Evolutionary conservation across 1,284 basidiomycete species (phyloP).

Genomic region (Cutaneotrichosporon cavernicola): DNA sequence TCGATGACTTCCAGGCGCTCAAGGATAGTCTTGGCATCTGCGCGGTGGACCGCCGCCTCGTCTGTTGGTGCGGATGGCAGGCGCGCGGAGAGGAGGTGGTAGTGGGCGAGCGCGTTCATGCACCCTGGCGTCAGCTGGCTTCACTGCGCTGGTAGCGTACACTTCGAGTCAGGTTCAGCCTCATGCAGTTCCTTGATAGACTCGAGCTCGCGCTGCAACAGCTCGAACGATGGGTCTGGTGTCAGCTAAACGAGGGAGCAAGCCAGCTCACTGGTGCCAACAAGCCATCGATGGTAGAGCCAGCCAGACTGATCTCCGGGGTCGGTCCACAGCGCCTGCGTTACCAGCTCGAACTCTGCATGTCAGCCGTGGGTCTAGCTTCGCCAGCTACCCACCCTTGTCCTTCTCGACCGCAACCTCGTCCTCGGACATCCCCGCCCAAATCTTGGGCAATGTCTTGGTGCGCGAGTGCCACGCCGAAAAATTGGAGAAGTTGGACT

Average conservation of each 20-base stretch:
- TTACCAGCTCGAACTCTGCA: slow-evolving; percentile 84
- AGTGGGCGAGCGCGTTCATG: slow-evolving; percentile 84
- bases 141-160: slow-evolving; percentile 56
- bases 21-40: slow-evolving; percentile 40
- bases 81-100: slow-evolving; percentile 54
- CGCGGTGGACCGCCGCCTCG: slow-evolving; percentile 11
- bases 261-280: slow-evolving; percentile 65
- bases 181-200: slow-evolving; percentile 82
- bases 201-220: slow-evolving; percentile 73
- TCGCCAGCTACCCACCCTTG: slow-evolving; percentile 58
- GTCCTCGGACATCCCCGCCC: slow-evolving; percentile 61
- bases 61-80: slow-evolving; percentile 21
- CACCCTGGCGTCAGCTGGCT: slow-evolving; percentile 64
- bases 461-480: slow-evolving; percentile 98
- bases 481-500: slow-evolving; percentile 94
- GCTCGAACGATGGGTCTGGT: slow-evolving; percentile 59
- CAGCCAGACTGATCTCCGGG: slow-evolving; percentile 95
- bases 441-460: slow-evolving; percentile 70
- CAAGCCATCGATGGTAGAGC: slow-evolving; percentile 96
- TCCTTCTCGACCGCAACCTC: slow-evolving; percentile 61
- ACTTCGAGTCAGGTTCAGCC: slow-evolving; percentile 90
- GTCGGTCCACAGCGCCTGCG: slow-evolving; percentile 94
- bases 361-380: not conserved
- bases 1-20: slow-evolving; percentile 45
- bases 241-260: slow-evolving; percentile 26